Evolutionary conservation across 139 green algal species (phyloP).

Genomic region (Nannochloris sp.): DNA sequence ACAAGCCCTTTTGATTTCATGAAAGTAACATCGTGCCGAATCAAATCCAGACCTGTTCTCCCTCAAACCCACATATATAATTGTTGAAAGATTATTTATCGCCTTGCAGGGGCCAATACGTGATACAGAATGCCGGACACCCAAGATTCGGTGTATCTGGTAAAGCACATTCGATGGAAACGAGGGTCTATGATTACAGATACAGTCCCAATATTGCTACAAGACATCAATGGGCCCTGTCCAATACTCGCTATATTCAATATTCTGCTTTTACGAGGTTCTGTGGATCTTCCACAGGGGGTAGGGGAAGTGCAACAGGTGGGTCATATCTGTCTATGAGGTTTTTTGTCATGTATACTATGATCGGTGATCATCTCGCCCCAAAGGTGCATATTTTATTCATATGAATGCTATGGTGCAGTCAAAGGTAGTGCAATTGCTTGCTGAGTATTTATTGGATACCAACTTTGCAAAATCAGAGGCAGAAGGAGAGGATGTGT

Average conservation of each 20-base stretch:
- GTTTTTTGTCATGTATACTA: neutral
- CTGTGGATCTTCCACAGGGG: slow-evolving; percentile 39
- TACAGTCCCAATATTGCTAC: slow-evolving; percentile 58
- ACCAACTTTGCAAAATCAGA: slow-evolving; percentile 31
- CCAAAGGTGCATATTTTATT: too few species aligned
- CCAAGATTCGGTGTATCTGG: slow-evolving; percentile 20
- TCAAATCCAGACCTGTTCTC: too few species aligned
- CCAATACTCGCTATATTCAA: slow-evolving; percentile 85
- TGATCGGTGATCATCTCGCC: too few species aligned
- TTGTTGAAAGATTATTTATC: too few species aligned
- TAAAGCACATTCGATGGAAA: slow-evolving; percentile 38
- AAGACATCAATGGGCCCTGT: slow-evolving; percentile 92
- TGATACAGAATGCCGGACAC: neutral
- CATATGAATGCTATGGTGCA: slow-evolving; percentile 19
- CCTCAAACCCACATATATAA: too few species aligned
- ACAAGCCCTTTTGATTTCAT: too few species aligned
- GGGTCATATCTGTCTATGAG: neutral
- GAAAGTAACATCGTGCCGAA: too few species aligned
- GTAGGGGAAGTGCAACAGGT: slow-evolving; percentile 35
- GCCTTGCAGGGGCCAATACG: too few species aligned
- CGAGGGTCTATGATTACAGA: neutral
- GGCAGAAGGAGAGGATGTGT: slow-evolving; percentile 13
- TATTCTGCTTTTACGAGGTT: slow-evolving; percentile 64
- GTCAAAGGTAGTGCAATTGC: slow-evolving; percentile 50
- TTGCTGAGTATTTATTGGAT: slow-evolving; percentile 71